A percentile compares a stretch with the other conserved stretches of the same genome.
Conservation (phyloP, 768 basidiomycete species). For the Mycena filopes region DNA sequence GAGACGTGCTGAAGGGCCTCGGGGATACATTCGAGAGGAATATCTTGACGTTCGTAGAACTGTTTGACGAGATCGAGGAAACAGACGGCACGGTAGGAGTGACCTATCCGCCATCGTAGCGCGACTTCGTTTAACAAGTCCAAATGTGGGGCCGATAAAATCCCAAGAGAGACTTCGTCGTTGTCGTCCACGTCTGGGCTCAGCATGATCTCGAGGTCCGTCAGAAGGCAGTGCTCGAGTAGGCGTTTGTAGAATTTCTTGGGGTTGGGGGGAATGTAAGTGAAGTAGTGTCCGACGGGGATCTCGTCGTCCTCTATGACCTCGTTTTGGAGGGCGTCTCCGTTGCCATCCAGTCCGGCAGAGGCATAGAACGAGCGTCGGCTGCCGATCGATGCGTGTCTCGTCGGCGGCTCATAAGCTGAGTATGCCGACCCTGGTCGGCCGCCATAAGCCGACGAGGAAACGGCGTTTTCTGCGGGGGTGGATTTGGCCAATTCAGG, state of each 20-base stretch:
- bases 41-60: constrained; percentile 88
- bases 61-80: constrained; percentile 89
- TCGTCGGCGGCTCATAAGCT: constrained; percentile 48
- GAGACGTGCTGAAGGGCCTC: constrained; percentile 84
- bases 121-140: constrained; percentile 91
- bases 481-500: constrained; percentile 88
- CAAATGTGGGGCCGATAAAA: constrained; percentile 81
- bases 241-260: constrained; percentile 87
- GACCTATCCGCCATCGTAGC: constrained; percentile 88
- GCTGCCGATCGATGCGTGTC: constrained; percentile 74
- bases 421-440: constrained; percentile 73
- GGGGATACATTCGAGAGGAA: constrained; percentile 94
- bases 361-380: constrained; percentile 66
- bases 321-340: constrained; percentile 51
- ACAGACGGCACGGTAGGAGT: constrained; percentile 78
- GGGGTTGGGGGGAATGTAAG: constrained; percentile 91
- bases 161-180: constrained; percentile 94
- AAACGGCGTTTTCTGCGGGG: constrained; percentile 61
- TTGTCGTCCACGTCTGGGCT: constrained; percentile 92
- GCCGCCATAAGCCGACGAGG: constrained; percentile 55
- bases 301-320: constrained; percentile 74
- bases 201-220: constrained; percentile 90
- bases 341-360: constrained; percentile 42
- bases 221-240: constrained; percentile 82
- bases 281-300: constrained; percentile 81